phyloP scores from a whole-genome alignment of 768 basidiomycete genomes.

The Suillus weaverae region DNA sequence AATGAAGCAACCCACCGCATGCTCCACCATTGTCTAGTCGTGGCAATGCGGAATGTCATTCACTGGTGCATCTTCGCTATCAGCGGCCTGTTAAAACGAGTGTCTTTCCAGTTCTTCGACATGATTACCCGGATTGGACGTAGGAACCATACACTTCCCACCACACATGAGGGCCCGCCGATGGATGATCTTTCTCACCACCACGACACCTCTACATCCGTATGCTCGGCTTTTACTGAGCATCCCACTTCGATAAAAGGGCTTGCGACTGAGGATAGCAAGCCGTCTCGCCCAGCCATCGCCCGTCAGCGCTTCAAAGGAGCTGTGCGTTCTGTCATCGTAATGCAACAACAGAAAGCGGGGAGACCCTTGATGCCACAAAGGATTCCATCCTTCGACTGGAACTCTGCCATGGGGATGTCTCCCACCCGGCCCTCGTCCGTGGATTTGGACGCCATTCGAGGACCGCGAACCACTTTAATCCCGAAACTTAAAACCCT shows the following conservation, averaged over 20 bases:
- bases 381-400: not conserved
- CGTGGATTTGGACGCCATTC: slow-evolving; percentile 27
- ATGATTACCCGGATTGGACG: not conserved
- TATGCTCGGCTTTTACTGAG: slow-evolving; percentile 24
- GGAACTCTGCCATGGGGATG: not conserved
- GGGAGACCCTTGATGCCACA: slow-evolving; percentile 22
- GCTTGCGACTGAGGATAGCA: slow-evolving; percentile 23
- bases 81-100: slow-evolving; percentile 22
- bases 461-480: slow-evolving; percentile 40
- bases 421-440: slow-evolving; percentile 22
- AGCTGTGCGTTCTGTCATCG: slow-evolving; percentile 48
- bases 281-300: slow-evolving; percentile 21
- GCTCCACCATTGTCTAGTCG: slow-evolving; percentile 24
- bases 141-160: not conserved
- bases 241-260: slow-evolving; percentile 27
- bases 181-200: not conserved
- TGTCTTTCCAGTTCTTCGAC: slow-evolving; percentile 9
- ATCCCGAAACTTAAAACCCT: slow-evolving; percentile 43
- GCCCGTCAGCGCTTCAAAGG: slow-evolving; percentile 39
- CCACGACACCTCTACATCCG: slow-evolving; percentile 20
- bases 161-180: not conserved
- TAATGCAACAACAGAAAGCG: slow-evolving; percentile 37
- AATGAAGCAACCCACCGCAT: slow-evolving; percentile 27
- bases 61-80: slow-evolving; percentile 29
- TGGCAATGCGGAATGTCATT: slow-evolving; percentile 2